These are phyloP conservation scores for Oryza punctata DNA, from an alignment of 176 grass and related monocot species.

Conservation along the genomic window DNA sequence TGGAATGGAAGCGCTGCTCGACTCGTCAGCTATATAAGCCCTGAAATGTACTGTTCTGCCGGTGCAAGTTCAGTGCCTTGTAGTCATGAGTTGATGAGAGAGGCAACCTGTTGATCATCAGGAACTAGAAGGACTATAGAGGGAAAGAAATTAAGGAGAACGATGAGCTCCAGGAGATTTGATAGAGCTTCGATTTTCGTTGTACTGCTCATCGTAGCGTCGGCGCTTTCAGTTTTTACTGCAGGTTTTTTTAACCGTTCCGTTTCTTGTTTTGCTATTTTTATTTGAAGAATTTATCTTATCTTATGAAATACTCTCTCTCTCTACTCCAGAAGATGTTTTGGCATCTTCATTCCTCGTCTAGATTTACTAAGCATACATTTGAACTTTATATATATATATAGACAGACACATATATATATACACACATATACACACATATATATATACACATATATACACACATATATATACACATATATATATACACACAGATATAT, in stretches of 20 bases:
- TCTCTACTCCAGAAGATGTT: too few species aligned
- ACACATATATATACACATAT: too few species aligned
- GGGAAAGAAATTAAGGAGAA: neutral
- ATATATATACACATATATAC: too few species aligned
- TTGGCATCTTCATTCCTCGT: too few species aligned
- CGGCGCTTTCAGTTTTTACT: conserved; percentile 36
- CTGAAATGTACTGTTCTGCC: conserved; percentile 30
- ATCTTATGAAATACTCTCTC: too few species aligned
- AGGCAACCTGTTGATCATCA: neutral
- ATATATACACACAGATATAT: too few species aligned
- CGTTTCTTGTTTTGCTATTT: neutral
- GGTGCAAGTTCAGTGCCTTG: conserved; percentile 21
- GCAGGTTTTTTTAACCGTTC: conserved; percentile 43
- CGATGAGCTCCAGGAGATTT: conserved; percentile 27
- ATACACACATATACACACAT: too few species aligned
- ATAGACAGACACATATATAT: too few species aligned
- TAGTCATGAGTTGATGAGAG: conserved; percentile 2
- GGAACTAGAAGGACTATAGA: conserved; percentile 27
- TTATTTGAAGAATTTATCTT: neutral
- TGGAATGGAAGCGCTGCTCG: neutral
- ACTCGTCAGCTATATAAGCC: conserved; percentile 38
- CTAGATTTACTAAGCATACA: too few species aligned
- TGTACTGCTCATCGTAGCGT: conserved; percentile 45
- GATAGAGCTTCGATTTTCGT: conserved; percentile 34
- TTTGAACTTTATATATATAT: too few species aligned